These are phyloP conservation scores for Hanseniaspora occidentalis DNA, from an alignment of 805 yeast genomes.

Conservation along the genomic window DNA sequence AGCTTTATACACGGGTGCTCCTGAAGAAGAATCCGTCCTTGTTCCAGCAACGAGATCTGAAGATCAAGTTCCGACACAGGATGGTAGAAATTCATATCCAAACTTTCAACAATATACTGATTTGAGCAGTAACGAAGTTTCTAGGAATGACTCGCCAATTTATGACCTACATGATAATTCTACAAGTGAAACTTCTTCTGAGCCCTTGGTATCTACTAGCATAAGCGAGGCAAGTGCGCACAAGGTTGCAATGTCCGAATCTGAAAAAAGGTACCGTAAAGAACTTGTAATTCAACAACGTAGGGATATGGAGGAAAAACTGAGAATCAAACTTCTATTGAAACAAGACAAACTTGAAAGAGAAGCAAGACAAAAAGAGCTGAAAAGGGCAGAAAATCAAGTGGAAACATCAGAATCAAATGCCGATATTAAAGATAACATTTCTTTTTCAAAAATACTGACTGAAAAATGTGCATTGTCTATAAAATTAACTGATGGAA, in stretches of 20 bases:
- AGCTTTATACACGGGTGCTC: background rate
- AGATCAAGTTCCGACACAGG: no score
- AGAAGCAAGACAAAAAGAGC: background rate
- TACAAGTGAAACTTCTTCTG: no score
- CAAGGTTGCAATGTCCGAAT: constrained; percentile 38
- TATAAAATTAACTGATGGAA: constrained; percentile 60
- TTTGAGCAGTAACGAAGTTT: background rate
- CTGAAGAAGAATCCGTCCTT: background rate
- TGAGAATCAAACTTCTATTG: constrained; percentile 6
- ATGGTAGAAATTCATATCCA: background rate
- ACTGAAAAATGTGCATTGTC: constrained; percentile 30
- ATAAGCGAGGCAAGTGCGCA: background rate
- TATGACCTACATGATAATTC: background rate
- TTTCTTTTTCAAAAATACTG: constrained; percentile 5
- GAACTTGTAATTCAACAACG: constrained; percentile 10
- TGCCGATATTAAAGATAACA: constrained; percentile 3
- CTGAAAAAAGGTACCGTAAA: constrained; percentile 11
- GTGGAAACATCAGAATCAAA: background rate
- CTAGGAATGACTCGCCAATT: background rate
- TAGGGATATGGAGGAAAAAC: constrained; percentile 12
- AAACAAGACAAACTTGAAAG: constrained; percentile 6
- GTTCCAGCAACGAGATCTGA: no score
- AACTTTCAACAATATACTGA: background rate
- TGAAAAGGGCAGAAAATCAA: background rate
- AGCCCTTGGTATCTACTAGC: no score